A percentile compares a stretch with the other conserved stretches of the same genome.
Evolutionary conservation across 345 rosid genomes (phyloP).

Genomic region (Chamaenerion angustifolium): DNA sequence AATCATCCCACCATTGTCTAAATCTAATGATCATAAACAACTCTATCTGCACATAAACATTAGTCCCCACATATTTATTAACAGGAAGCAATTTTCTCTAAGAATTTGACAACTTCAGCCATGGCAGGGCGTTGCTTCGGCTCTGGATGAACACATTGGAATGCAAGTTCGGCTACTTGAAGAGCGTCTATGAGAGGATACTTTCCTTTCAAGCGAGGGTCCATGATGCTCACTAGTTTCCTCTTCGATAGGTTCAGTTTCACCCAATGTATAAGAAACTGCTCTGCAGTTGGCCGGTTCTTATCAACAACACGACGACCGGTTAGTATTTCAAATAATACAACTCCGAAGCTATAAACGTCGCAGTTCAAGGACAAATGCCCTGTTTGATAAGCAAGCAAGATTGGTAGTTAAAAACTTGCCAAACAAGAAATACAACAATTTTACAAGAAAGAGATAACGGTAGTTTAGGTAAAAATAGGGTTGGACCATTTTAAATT

Average conservation of each 20-base stretch:
- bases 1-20: no score
- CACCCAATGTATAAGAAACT: constrained; percentile 8
- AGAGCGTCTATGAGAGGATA: constrained; percentile 5
- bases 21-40: no score
- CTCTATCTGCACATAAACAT: no score
- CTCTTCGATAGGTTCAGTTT: constrained; percentile 7
- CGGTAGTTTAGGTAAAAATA: no score
- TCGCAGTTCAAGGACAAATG: constrained; percentile 7
- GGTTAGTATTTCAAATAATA: constrained; percentile 9
- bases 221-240: constrained; percentile 8
- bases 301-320: constrained; percentile 1
- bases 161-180: not conserved
- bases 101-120: constrained; percentile 1
- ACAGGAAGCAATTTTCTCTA: not conserved
- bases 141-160: not conserved
- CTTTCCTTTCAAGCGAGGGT: constrained; percentile 2
- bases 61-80: not conserved
- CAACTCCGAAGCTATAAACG: constrained; percentile 11
- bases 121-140: constrained; percentile 4
- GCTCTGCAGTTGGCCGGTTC: not conserved
- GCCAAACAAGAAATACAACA: no score
- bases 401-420: no score
- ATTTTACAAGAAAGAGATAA: no score
- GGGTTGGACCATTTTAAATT: no score
- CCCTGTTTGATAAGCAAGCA: constrained; percentile 4